Evolutionary conservation across 2,329 filamentous ascomycete species (phyloP), one percentile per base, ranked within the genome.

Genomic region (Rachicladosporium sp.): DNA sequence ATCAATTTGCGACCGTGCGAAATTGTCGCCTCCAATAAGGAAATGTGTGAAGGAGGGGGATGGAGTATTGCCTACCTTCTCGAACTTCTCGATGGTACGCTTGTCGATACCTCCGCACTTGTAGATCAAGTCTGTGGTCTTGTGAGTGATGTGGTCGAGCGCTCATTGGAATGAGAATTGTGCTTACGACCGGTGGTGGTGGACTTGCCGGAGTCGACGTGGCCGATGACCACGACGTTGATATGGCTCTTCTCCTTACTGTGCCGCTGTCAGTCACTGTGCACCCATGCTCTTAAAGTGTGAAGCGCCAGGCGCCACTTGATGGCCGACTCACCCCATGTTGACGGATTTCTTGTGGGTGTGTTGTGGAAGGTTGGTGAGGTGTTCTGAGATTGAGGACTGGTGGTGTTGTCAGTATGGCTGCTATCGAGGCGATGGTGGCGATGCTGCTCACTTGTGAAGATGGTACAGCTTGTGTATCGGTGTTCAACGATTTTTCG

Each of bases 81-180:
- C 91, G 81, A 98, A 98, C 84, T 98, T 98, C 83, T 98, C 91
- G 69, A 98, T 98, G 71, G 89, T 96, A 87, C 91, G 89, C 80
- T 89, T 87, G 85, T 98, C 91, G 67, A 96, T 98, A 86, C 91
- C 91, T 82, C 91, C 91, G 78, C 91, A 96, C 83, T 98, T 89
- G 87, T 96, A 96, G 84, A 98, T 96, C 80, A 98, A 81, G 77
- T 71, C 66, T 70, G 62, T 89, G 80, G 70, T 80, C 78, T 70
- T 82, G 67, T 68, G 57, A 60, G 54, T 56, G 54, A 43, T 29
- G 54, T 59, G 46, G 54, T 50, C 46, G 36, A 54, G 48, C 48
- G 36, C 36, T 41, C 45, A 45, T 47, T 51, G 41, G 52, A 52
- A 44, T 48, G 43, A 36, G 40, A 50, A 51, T 54, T 42, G 52